These are phyloP conservation scores for Chlamydomonas asymmetrica DNA, from an alignment of 139 green algal genomes.

Conservation along the genomic window DNA sequence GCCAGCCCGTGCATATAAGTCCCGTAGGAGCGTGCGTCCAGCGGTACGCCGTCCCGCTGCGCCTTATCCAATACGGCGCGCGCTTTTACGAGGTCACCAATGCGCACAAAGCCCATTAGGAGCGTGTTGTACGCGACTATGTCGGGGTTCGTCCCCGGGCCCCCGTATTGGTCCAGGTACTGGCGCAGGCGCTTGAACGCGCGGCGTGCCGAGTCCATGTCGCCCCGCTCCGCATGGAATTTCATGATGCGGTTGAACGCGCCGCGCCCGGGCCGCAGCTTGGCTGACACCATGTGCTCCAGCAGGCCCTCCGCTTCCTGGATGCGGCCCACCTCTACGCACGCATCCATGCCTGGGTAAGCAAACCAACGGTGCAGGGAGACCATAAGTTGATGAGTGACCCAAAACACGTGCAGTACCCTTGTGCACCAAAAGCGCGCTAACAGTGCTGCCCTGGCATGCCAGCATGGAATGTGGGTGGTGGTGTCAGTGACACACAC, in stretches of 20 bases:
- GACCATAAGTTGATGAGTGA: not conserved
- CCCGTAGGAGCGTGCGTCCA: slow-evolving; percentile 61
- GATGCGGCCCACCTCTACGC: slow-evolving; percentile 42
- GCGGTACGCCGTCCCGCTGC: slow-evolving; percentile 34
- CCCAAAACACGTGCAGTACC: not conserved
- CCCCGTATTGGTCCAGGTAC: not conserved
- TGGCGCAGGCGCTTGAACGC: slow-evolving; percentile 49
- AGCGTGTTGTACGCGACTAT: slow-evolving; percentile 72
- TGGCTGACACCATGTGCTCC: slow-evolving; percentile 26
- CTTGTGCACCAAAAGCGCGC: not conserved
- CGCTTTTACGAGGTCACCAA: slow-evolving; percentile 28
- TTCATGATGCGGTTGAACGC: slow-evolving; percentile 74
- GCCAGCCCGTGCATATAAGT: slow-evolving; percentile 46
- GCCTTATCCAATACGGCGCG: slow-evolving; percentile 46
- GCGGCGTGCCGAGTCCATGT: slow-evolving; percentile 33
- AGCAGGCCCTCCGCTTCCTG: slow-evolving; percentile 58
- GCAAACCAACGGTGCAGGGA: not conserved
- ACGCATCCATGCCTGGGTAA: slow-evolving; percentile 75
- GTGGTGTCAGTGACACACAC: too few species aligned
- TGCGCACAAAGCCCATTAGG: slow-evolving; percentile 50
- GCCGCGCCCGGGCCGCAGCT: slow-evolving; percentile 31
- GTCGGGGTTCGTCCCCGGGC: slow-evolving; percentile 14
- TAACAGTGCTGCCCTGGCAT: not conserved
- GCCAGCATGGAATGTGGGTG: not conserved
- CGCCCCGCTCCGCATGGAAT: slow-evolving; percentile 26